phyloP scores from a whole-genome alignment of 768 basidiomycete genomes.

The Phanerochaete carnosa region DNA sequence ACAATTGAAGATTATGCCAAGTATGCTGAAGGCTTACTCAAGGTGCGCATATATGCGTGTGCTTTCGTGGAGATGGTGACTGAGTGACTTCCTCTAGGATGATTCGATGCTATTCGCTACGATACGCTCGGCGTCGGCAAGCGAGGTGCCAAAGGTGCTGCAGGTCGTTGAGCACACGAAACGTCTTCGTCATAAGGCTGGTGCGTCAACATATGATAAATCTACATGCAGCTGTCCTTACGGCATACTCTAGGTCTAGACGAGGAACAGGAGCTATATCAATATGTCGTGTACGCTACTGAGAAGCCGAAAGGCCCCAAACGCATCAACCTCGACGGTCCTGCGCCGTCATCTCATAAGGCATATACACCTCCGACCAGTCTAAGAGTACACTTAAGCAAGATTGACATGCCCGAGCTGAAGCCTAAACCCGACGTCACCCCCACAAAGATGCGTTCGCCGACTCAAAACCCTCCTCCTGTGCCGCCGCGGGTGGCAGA shows the following conservation, averaged over 20 bases:
- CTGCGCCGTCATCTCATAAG: constrained; percentile 33
- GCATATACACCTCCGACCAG: constrained; percentile 64
- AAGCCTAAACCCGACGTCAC: constrained; percentile 45
- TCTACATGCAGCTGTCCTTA: constrained; percentile 3
- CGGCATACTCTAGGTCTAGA: constrained; percentile 30
- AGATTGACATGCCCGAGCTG: constrained; percentile 85
- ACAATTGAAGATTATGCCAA: constrained; percentile 61
- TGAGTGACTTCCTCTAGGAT: constrained; percentile 44
- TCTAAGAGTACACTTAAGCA: constrained; percentile 74
- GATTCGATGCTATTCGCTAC: constrained; percentile 80
- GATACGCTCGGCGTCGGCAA: constrained; percentile 57
- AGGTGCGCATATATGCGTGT: constrained; percentile 36
- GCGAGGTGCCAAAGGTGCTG: constrained; percentile 74
- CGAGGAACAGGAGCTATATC: constrained; percentile 62
- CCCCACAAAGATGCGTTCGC: not conserved
- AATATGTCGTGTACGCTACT: constrained; percentile 75
- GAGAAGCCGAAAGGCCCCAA: constrained; percentile 45
- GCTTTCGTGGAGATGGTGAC: not conserved
- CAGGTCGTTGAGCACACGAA: constrained; percentile 79
- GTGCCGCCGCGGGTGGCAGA: not conserved
- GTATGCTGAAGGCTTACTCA: constrained; percentile 61
- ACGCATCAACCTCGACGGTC: constrained; percentile 62
- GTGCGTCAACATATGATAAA: constrained; percentile 31
- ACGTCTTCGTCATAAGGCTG: constrained; percentile 71
- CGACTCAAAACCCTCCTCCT: not conserved